Evolutionary conservation across 1,139 yeast species (phyloP), one percentile per base, ranked within the genome.

Genomic region (Taiozyma onychis): DNA sequence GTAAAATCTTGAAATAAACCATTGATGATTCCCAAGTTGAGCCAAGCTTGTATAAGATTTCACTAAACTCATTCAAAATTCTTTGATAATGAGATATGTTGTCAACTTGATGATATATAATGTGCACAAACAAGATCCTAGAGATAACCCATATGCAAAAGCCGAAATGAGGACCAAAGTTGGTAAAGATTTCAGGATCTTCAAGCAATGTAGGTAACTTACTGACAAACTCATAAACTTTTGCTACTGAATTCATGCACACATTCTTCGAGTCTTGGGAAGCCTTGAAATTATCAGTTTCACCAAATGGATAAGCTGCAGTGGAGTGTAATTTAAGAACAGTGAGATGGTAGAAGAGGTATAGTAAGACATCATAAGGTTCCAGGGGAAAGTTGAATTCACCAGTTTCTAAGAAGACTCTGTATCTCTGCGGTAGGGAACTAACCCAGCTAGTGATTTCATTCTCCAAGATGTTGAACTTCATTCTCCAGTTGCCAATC

Each of bases 101-200:
- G 22, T 48, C 51, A 10, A 52, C 46, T 10, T 55, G 43, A 16
- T 56, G 56, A 30, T 54, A 51, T 32, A 68, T 66, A 43, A 65
- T 62, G 52, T 68, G 68, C n/a, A 67, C 71, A 42, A 69, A 60
- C 30, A 69, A 48, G n/a, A 69, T 59, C 49, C 73, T 55, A 1
- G 71, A 63, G 41, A 66, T 62, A 16, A 69, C 68, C 72, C 73
- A 69, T 14, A 68, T 55, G 41, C 57, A 61, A 54, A 69, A 68
- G 0, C 71, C 69, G 50, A 66, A 69, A 43, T 64, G 66, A 6
- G 72, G 71, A 1, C 73, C 72, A 30, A 67, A 51, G 26, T 54
- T 54, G 28, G 61, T 62, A 52, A 63, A 60, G 6, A 59, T 54
- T 3, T 51, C 51, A 26, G 57, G 54, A 35, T 57, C 52, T 24